phyloP scores from a whole-genome alignment of 2,329 filamentous ascomycete species.

The Fusarium torreyae region DNA sequence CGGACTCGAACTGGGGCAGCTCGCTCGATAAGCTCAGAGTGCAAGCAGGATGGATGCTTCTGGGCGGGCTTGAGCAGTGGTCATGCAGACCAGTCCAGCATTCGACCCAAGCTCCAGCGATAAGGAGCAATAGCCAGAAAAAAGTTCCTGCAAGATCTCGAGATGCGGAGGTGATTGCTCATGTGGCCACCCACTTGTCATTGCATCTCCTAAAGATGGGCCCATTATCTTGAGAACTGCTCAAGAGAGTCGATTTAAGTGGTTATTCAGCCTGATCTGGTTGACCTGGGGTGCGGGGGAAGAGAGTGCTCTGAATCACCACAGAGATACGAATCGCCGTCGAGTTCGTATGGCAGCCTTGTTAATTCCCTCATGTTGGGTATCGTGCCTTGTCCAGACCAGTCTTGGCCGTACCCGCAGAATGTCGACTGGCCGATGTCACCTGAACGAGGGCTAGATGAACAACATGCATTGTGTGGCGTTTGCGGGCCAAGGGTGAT shows the following conservation, averaged over 20 bases:
- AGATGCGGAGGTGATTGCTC: conserved; percentile 6
- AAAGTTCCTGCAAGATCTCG: conserved; percentile 14
- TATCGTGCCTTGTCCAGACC: conserved; percentile 30
- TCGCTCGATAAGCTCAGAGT: conserved; percentile 33
- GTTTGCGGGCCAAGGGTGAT: neutral
- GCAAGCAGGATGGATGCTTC: conserved; percentile 12
- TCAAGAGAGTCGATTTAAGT: conserved; percentile 8
- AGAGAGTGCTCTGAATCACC: conserved; percentile 18
- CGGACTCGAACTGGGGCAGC: conserved; percentile 16
- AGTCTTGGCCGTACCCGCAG: conserved; percentile 37
- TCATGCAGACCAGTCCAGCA: conserved; percentile 22
- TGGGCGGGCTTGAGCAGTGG: neutral
- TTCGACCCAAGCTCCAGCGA: conserved; percentile 23
- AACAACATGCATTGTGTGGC: conserved; percentile 21
- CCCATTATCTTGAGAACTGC: conserved; percentile 10
- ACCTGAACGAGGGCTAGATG: conserved; percentile 29
- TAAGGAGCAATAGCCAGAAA: neutral
- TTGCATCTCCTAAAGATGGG: conserved; percentile 2
- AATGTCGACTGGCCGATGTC: conserved; percentile 32
- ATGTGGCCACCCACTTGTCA: conserved; percentile 2
- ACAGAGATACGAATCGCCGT: conserved; percentile 38
- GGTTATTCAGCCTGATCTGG: conserved; percentile 39
- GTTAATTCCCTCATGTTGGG: conserved; percentile 39
- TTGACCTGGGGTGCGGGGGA: conserved; percentile 28
- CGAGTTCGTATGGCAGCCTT: conserved; percentile 39